Evolutionary conservation across 345 rosid species (phyloP), one percentile per base, ranked within the genome.

Genomic region (Punica granatum): DNA sequence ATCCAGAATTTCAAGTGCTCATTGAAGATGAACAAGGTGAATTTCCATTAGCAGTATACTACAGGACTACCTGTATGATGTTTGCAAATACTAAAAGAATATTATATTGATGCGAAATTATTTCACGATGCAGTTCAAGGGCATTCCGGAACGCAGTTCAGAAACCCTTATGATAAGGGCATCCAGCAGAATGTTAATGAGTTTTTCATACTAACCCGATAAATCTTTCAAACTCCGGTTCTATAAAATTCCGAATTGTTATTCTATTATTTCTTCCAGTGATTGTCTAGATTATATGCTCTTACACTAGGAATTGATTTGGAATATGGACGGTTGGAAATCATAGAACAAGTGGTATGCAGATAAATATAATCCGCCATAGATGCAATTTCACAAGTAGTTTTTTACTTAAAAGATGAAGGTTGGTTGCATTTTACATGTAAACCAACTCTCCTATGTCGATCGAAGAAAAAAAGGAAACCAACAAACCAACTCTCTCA

Each of bases 121-220:
- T 28, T 48, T 71, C 30, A 18, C 15, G 48, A 60, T 67, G 25
- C 60, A 67, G 90, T 77, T 34, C 74, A 76, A 77, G 61, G 77
- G 39, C 48, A 34, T 54, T 16, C 69, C 15, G 62, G 18, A 14
- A 26, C 63, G 26, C 58, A 67, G 63, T 88, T 82, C 70, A 74
- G 37, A 35, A 85, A 85, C 61, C 90, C 90, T 12, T 81, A 82
- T 26, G 66, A 82, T 53, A 83, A 81, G 70, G 88, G 90, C 60
- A 43, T 85, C 70, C 53, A 73, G 33, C 74, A 62, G 69, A 88
- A 88, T 65, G 69, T 82, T 6, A 75, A 69, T 75, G 83, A 78
- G 60, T 77, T 88, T 37, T 56, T 76, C 18, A 32, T 39, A 8
- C 35, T 23, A 56, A 66, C 9, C 2, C 39, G 60, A 51, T 41